Evolutionary conservation across 495 filamentous ascomycete genomes (phyloP).

Genomic region (Neurospora terricola): DNA sequence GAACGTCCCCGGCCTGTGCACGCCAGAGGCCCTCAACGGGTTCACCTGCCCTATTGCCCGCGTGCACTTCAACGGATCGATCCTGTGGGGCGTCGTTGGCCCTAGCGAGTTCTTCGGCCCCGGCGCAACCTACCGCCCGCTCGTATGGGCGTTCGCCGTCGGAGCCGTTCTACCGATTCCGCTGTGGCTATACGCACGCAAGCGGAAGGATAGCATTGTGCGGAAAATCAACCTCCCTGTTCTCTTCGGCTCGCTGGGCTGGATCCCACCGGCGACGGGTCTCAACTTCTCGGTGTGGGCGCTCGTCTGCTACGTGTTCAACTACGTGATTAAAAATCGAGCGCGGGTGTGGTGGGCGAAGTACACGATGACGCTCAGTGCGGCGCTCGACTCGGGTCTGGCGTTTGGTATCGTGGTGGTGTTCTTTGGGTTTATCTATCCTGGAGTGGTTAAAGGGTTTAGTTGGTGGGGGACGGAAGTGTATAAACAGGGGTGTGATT

Average conservation of each 20-base stretch:
- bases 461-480: constrained; percentile 72
- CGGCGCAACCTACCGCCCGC: constrained; percentile 54
- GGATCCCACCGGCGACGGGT: constrained; percentile 80
- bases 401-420: constrained; percentile 71
- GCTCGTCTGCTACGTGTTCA: constrained; percentile 73
- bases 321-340: constrained; percentile 58
- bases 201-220: constrained; percentile 38
- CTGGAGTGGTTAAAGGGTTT: constrained; percentile 53
- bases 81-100: constrained; percentile 83
- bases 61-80: constrained; percentile 82
- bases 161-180: constrained; percentile 60
- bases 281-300: constrained; percentile 79
- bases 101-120: constrained; percentile 68
- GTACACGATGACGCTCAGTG: constrained; percentile 79
- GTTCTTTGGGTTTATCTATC: constrained; percentile 74
- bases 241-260: constrained; percentile 60
- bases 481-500: constrained; percentile 55
- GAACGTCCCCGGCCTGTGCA: constrained; percentile 69
- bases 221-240: constrained; percentile 63
- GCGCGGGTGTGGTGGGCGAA: constrained; percentile 71
- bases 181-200: constrained; percentile 53
- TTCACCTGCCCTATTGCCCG: constrained; percentile 82
- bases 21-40: constrained; percentile 64
- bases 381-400: constrained; percentile 71
- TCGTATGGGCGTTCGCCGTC: constrained; percentile 70